Evolutionary conservation across 2,329 filamentous ascomycete species (phyloP), one percentile per base, ranked within the genome.

Genomic region (Pyricularia pennisetigena): DNA sequence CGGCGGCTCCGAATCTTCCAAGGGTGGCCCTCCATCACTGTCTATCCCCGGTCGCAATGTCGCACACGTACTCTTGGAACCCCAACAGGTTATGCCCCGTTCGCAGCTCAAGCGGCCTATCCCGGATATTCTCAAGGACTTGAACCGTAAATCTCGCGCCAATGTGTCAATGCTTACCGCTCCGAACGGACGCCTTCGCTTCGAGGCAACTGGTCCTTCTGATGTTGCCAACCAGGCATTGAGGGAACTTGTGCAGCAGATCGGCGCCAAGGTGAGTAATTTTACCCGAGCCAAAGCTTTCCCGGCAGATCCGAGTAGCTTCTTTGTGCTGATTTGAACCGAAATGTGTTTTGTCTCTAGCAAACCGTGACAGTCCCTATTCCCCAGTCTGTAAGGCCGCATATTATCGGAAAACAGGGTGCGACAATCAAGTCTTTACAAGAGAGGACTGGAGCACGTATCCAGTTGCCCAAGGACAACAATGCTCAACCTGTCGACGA

Each of bases 351-450:
- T 14, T 67, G 4, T 10, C 49, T 61, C 24, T 69, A 84, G 81
- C 80, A 81, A 73, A 79, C 82, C n/a, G 84, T 92, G 75, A 90
- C 88, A 71, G 87, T 98, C 65, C 84, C 91, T 2, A 90, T 99
- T 71, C 95, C 94, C 67, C 86, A 90, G 65, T 94, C 93, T 57
- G 88, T 93, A 26, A 89, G 93, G 70, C 88, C 94, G 67, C 90
- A 94, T 78, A 94, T 99, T 78, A 98, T 99, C 76, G 96, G 95
- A 73, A 93, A 92, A 76, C 89, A 91, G 76, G 96, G 96, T 69
- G 87, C 92, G 29, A 94, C 90, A 70, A 96, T 99, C 77, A 94
- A 96, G 80, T 86, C 90, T 64, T 88, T 99, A 67, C 92, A 94
- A 79, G 92, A 94, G 78, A 90, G 91, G 78, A 95, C 93, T 3